Evolutionary conservation across 139 green algal species (phyloP), one percentile per base, ranked within the genome.

Genomic region (Micractinium conductrix): DNA sequence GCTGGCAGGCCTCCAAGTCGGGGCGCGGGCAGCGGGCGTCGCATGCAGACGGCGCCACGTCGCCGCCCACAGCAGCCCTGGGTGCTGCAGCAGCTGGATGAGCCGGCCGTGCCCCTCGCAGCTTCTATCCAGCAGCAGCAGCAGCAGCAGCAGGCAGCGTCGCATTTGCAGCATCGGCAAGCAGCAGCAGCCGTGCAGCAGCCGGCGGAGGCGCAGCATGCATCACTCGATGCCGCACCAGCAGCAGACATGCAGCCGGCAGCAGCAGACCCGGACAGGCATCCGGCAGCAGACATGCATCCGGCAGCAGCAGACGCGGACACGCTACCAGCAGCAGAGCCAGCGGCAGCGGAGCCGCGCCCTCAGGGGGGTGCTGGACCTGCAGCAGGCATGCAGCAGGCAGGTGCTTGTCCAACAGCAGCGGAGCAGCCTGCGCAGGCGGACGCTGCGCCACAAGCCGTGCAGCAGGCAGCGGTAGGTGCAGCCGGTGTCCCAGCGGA

Each of bases 231-330:
- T n/a, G n/a, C n/a, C n/a, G n/a, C n/a, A n/a, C 19, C 53, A 16
- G 53, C 53, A 30, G 53, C 6, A 24, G 40, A 40, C 16, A 33
- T 55, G 40, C 40, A 45, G 33, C 45, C 48, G n/a, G 48, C 28
- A 80, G 72, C 74, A 80, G 48, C 45, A 68, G n/a, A 48, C 74
- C 1, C n/a, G n/a, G n/a, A n/a, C n/a, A n/a, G n/a, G n/a, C 53
- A 62, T 62, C 19, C 53, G 10, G 53, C 53, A 30, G 53, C 6
- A 24, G 40, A 40, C 16, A 33, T 55, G 40, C 40, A 45, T 35
- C 45, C 48, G n/a, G 48, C 28, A 80, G 72, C 74, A 80, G 48
- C 45, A 68, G n/a, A 48, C 74, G 10, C n/a, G n/a, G n/a, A n/a
- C n/a, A n/a, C n/a, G n/a, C n/a, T n/a, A n/a, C 45, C 74, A 28